These are phyloP conservation scores for Thalassiosira mediterranea DNA, from an alignment of 352 stramenopile species.

Conservation along the genomic window DNA sequence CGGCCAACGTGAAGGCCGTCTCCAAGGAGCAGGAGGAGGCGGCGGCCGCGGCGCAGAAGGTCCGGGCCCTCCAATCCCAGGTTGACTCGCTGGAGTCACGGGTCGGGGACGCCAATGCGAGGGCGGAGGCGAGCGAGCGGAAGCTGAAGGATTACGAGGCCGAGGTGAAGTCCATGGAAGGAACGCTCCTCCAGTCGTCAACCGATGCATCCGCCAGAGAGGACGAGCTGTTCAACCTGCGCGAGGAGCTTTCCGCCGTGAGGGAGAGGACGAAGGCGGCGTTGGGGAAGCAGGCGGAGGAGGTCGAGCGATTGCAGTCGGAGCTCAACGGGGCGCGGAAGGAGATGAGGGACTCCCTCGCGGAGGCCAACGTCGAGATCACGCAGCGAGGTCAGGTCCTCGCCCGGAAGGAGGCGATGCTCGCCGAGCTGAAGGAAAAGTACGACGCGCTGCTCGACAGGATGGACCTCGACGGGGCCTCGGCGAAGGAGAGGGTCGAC, in stretches of 20 bases:
- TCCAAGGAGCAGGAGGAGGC: slow-evolving; percentile 12
- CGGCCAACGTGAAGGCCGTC: slow-evolving; percentile 15
- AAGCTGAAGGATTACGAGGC: slow-evolving; percentile 54
- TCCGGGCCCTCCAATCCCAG: slow-evolving; percentile 29
- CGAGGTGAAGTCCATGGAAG: slow-evolving; percentile 31
- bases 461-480: slow-evolving; percentile 13
- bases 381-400: slow-evolving; percentile 25
- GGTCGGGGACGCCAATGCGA: slow-evolving; percentile 34
- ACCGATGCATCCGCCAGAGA: slow-evolving; percentile 14
- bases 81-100: slow-evolving; percentile 18
- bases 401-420: slow-evolving; percentile 14
- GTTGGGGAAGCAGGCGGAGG: neutral
- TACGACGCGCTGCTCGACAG: slow-evolving; percentile 17
- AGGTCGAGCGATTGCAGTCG: neutral
- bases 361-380: slow-evolving; percentile 29
- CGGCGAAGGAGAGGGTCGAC: slow-evolving; percentile 20
- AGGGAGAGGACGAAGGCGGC: slow-evolving; percentile 19
- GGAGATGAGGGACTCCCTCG: slow-evolving; percentile 19
- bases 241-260: slow-evolving; percentile 12
- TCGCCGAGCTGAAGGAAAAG: slow-evolving; percentile 30
- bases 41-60: slow-evolving; percentile 18
- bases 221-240: slow-evolving; percentile 30
- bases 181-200: slow-evolving; percentile 26
- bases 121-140: slow-evolving; percentile 21
- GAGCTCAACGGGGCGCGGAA: slow-evolving; percentile 19